A percentile compares a stretch with the other conserved stretches of the same genome.
Conservation (phyloP, 805 yeast genomes). For the Wickerhamiella australiensis region DNA sequence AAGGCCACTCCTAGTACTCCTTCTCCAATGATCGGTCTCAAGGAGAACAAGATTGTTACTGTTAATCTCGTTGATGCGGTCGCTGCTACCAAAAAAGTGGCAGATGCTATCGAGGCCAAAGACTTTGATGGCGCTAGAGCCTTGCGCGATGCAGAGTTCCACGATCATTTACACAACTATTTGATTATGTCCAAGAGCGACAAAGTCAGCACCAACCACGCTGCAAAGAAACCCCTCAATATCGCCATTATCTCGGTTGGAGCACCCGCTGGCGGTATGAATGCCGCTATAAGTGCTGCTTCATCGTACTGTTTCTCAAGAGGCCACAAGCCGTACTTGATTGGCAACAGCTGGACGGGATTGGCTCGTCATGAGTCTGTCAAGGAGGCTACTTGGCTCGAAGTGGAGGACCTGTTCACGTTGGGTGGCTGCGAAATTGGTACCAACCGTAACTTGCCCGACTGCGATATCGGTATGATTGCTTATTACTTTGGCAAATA, state of each 20-base stretch:
- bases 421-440: slow-evolving; percentile 95
- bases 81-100: slow-evolving; percentile 73
- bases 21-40: slow-evolving; percentile 85
- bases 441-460: slow-evolving; percentile 82
- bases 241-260: slow-evolving; percentile 87
- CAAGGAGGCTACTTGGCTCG: slow-evolving; percentile 62
- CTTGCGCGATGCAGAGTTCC: slow-evolving; percentile 77
- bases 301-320: slow-evolving; percentile 75
- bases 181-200: slow-evolving; percentile 56
- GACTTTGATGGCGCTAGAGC: slow-evolving; percentile 81
- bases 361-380: slow-evolving; percentile 81
- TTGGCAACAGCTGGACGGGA: slow-evolving; percentile 89
- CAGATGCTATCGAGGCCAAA: slow-evolving; percentile 64
- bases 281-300: slow-evolving; percentile 83
- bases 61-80: slow-evolving; percentile 86
- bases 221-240: slow-evolving; percentile 32
- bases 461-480: slow-evolving; percentile 71
- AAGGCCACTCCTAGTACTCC: slow-evolving; percentile 83
- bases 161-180: slow-evolving; percentile 66
- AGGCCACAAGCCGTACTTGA: slow-evolving; percentile 85
- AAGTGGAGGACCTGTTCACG: slow-evolving; percentile 78
- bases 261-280: slow-evolving; percentile 96
- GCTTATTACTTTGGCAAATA: slow-evolving; percentile 89
- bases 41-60: slow-evolving; percentile 76
- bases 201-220: slow-evolving; percentile 49